Evolutionary conservation across 108 stramenopile genomes (phyloP), one percentile per base, ranked within the genome.

Genomic region (Epipyxis sp.): DNA sequence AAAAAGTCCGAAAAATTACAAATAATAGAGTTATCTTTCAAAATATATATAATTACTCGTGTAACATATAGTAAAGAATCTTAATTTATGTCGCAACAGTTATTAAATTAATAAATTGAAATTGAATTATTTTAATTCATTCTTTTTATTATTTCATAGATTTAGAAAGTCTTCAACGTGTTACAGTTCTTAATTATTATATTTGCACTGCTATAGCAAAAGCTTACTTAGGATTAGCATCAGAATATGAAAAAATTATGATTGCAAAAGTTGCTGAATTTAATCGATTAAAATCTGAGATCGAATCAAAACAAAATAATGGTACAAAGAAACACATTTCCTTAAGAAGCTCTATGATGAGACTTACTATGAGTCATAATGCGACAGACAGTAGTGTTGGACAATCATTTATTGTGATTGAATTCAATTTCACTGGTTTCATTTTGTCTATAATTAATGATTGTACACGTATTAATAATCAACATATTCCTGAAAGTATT

Each of bases 201-300:
- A 65, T 65, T 65, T 10, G 6, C 13, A 29, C 20, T 29, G 25
- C 13, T 29, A 13, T 65, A 35, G 25, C 25, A 3, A 10, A 6
- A 29, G 20, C 61, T 29, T 65, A 65, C 25, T 10, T 65, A 6
- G 61, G 30, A 6, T 32, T 65, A 6, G 61, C 61, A 29, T 3
- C 61, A 37, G 61, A 65, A 65, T 65, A 65, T 37, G 61, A 65
- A 37, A 65, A 65, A 6, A 32, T 65, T 37, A 13, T 65, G 25
- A 35, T 29, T 65, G 6, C 3, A 32, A 37, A 35, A 32, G 61
- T 35, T 6, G 61, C 61, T 32, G 25, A 6, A 3, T 65, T 10
- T 37, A 37, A 65, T 35, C 20, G 61, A 13, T 32, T 50, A 13
- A 13, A 50, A 13, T 13, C 13, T 50, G 20, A 20, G 13, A 13